Percentiles rank a stretch among this genome's conserved stretches.
phyloP scores from a whole-genome alignment of 1,284 basidiomycete genomes.

The Ceratobasidium sp. region DNA sequence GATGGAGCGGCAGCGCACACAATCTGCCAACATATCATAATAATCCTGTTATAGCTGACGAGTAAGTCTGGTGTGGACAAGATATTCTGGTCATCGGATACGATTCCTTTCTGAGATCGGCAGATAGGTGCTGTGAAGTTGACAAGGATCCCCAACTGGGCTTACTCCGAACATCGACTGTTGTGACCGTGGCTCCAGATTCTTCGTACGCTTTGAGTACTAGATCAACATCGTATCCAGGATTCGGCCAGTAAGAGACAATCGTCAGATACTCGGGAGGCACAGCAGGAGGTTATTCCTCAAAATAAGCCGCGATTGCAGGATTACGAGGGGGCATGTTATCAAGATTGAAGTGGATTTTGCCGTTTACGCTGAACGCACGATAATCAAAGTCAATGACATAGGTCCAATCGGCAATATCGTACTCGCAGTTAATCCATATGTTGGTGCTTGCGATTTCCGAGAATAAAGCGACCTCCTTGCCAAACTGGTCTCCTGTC shows the following conservation, averaged over 20 bases:
- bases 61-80: not conserved
- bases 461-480: not conserved
- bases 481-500: not conserved
- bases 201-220: not conserved
- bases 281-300: not conserved
- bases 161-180: not conserved
- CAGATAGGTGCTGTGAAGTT: not conserved
- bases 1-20: conserved; percentile 18
- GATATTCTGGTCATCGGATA: not conserved
- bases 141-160: conserved; percentile 14
- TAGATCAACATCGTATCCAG: not conserved
- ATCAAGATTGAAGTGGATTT: conserved; percentile 12
- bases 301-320: not conserved
- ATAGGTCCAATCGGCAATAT: not conserved
- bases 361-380: conserved; percentile 25
- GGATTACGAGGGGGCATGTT: not conserved
- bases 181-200: not conserved
- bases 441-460: not conserved
- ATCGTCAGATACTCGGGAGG: no score
- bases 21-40: no score
- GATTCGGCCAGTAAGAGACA: not conserved
- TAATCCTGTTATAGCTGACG: not conserved
- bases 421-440: not conserved
- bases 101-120: not conserved
- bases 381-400: no score